Evolutionary conservation across 2,329 filamentous ascomycete species (phyloP).

Genomic region (Ceratocystis harringtonii): DNA sequence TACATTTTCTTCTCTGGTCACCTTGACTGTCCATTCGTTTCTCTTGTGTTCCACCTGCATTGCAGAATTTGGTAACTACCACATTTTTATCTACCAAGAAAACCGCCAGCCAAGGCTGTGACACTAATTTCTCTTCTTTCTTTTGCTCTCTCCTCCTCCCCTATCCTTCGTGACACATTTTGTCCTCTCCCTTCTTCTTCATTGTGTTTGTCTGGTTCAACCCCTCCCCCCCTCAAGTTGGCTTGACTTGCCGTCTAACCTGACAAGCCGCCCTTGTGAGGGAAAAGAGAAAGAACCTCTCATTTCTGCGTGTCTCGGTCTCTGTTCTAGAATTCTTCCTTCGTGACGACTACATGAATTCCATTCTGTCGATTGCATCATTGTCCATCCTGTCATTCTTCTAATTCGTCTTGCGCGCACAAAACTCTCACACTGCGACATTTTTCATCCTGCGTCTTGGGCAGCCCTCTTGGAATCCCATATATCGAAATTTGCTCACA

Average conservation of each 20-base stretch:
- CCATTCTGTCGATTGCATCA: background rate
- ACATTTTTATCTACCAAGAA: background rate
- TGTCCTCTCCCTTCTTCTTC: background rate
- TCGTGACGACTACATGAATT: background rate
- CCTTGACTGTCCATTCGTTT: constrained; percentile 8
- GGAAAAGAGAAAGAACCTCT: background rate
- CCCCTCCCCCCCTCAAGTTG: background rate
- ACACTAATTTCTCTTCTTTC: background rate
- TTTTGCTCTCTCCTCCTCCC: background rate
- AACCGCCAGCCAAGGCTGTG: background rate
- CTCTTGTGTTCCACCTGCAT: background rate
- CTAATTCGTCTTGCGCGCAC: background rate
- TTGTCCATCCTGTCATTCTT: background rate
- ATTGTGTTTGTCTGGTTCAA: background rate
- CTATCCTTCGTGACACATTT: background rate
- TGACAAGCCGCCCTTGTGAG: background rate
- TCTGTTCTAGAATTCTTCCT: constrained; percentile 1
- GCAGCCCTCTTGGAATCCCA: too few species aligned
- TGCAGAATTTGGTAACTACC: background rate
- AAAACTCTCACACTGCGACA: background rate
- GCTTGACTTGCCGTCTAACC: background rate
- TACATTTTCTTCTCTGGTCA: constrained; percentile 1
- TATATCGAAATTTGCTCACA: too few species aligned
- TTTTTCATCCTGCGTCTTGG: background rate
- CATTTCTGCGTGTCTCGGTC: background rate